phyloP scores from a whole-genome alignment of 352 stramenopile species.

The Phytophthora vignae region DNA sequence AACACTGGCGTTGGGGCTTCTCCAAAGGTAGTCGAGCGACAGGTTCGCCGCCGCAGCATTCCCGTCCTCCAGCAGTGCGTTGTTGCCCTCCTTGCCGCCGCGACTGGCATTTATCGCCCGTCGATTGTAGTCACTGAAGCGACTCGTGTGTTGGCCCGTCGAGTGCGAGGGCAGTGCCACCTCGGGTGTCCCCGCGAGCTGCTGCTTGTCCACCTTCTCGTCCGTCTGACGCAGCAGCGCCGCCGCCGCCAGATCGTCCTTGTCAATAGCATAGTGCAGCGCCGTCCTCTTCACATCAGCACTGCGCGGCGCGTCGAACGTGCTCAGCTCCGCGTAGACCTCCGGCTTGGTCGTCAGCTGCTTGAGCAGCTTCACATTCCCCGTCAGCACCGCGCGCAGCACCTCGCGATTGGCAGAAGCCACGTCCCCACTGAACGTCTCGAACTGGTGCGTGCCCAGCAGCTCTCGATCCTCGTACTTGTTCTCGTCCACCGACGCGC shows the following conservation, averaged over 20 bases:
- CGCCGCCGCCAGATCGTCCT: conserved; percentile 58
- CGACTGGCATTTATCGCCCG: conserved; percentile 85
- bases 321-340: conserved; percentile 55
- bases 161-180: conserved; percentile 75
- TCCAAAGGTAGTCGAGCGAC: conserved; percentile 50
- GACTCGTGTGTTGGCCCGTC: conserved; percentile 79
- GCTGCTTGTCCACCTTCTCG: conserved; percentile 51
- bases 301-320: conserved; percentile 57
- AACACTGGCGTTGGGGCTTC: conserved; percentile 48
- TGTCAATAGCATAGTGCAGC: conserved; percentile 73
- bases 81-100: conserved; percentile 81
- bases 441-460: conserved; percentile 51
- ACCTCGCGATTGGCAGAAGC: conserved; percentile 68
- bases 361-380: conserved; percentile 78
- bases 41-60: conserved; percentile 3
- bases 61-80: conserved; percentile 66
- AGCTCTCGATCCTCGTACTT: conserved; percentile 75
- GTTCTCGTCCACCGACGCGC: conserved; percentile 47
- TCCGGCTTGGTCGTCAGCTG: conserved; percentile 60
- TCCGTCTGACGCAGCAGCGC: conserved; percentile 56
- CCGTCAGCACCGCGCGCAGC: conserved; percentile 71
- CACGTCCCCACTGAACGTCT: conserved; percentile 54
- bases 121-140: conserved; percentile 85
- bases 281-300: conserved; percentile 54
- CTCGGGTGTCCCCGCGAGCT: conserved; percentile 53